Evolutionary conservation across 768 basidiomycete genomes (phyloP).

Genomic region (Sarcomyxa edulis): DNA sequence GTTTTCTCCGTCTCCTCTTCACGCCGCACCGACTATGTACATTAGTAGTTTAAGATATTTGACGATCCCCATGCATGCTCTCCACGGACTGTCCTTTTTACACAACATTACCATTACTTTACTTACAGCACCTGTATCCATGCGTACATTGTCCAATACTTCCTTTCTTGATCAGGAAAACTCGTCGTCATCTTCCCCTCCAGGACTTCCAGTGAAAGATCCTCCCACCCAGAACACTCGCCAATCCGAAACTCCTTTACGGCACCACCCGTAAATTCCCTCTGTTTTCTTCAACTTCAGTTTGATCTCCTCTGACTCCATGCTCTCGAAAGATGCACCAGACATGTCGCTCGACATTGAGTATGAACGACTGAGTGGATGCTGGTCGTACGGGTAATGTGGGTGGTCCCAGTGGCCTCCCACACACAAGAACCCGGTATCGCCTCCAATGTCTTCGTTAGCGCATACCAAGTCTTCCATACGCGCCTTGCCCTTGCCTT

Average conservation of each 20-base stretch:
- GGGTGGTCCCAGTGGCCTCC: constrained; percentile 50
- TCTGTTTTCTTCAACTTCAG: constrained; percentile 45
- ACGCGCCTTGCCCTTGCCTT: constrained; percentile 37
- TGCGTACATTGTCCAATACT: no score
- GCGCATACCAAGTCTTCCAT: constrained; percentile 45
- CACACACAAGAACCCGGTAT: constrained; percentile 48
- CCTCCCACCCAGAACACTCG: constrained; percentile 83
- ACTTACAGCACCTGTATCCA: no score
- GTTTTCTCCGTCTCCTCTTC: no score
- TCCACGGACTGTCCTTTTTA: no score
- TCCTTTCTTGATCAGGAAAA: no score
- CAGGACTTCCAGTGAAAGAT: constrained; percentile 24
- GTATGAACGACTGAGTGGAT: constrained; percentile 34
- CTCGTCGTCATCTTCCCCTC: constrained; percentile 19
- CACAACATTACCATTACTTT: no score
- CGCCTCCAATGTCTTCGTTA: constrained; percentile 62
- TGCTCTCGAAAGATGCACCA: constrained; percentile 39
- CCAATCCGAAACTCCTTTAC: constrained; percentile 71
- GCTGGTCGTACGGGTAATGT: constrained; percentile 18
- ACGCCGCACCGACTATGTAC: no score
- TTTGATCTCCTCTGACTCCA: constrained; percentile 47
- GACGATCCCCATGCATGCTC: no score
- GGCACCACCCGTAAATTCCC: constrained; percentile 76
- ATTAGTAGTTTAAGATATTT: no score
- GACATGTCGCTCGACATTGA: constrained; percentile 40